Evolutionary conservation across 495 filamentous ascomycete genomes (phyloP), one percentile per base, ranked within the genome.

Genomic region (Rusavskia elegans): DNA sequence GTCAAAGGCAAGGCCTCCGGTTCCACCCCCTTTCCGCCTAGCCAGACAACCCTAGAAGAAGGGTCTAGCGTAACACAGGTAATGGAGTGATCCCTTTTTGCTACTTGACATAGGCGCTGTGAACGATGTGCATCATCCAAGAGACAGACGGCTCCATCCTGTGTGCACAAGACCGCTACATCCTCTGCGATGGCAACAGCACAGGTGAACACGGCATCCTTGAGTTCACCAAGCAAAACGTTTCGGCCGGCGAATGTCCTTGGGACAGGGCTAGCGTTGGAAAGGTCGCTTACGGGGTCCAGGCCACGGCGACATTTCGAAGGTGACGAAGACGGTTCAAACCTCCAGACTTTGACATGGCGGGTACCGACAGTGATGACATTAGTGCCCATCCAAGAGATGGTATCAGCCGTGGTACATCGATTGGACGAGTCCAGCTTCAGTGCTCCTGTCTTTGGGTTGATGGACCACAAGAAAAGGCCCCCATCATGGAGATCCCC

Each of bases 401-500:
- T 90, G 29, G 81, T 78, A 38, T 80, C 83, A 58, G 95, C 71
- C 42, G 77, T 79, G 17, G 84, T 82, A 68, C 92, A 97, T 64
- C 92, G 89, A 62, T 95, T 96, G 60, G 86, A 90, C 32, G 89
- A 87, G 64, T 93, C 86, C 39, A 98, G 69, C 60, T 73, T 87
- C 20, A 87, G 84, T n/a, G 80, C 73, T 8, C 90, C 92, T n/a
- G 77, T 92, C 45, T 82, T 82, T 23, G 82, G 63, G 55, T 89
- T 87, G 55, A 97, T 78, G 39, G 77, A 75, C 88, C 92, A 98
- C 40, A 97, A 74, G 57, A 92, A 89, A 25, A 98, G 74, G 62
- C 95, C 97, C 9, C 92, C 92, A 64, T 98, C 92, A 66, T 95
- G 92, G 35, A 82, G 73, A 19, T 83, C 79, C 25, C 92, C 92